phyloP scores from a whole-genome alignment of 441 rosid genomes.

The Mallotus repandus region DNA sequence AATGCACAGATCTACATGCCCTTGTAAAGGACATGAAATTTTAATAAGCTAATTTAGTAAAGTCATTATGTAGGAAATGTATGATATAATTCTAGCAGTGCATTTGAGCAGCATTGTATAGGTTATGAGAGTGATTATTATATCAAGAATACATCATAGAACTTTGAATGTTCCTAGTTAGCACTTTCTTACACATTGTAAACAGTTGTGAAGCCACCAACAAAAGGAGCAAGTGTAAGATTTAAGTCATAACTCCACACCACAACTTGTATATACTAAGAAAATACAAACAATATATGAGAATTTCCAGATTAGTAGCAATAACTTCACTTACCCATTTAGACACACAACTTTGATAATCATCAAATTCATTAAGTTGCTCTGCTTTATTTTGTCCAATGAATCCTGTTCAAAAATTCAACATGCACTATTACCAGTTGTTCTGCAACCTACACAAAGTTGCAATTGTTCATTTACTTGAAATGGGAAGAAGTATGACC shows the following conservation, averaged over 20 bases:
- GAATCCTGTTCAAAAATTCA: conserved; percentile 43
- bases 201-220: neutral
- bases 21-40: no score
- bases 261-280: no score
- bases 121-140: neutral
- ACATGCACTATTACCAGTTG: conserved; percentile 65
- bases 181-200: neutral
- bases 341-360: neutral
- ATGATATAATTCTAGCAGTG: no score
- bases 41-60: no score
- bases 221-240: no score
- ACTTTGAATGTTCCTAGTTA: neutral
- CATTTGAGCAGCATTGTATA: no score
- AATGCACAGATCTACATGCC: neutral
- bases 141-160: neutral
- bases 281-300: no score
- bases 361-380: neutral
- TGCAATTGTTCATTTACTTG: neutral
- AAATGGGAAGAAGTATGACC: conserved; percentile 1
- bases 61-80: no score
- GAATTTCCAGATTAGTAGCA: neutral
- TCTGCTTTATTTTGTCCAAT: conserved; percentile 9
- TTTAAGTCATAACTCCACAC: no score
- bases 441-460: conserved; percentile 56
- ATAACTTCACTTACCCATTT: neutral